Base-by-base conservation (phyloP, 768 basidiomycete species). In the Pleurotus salmoneostramineus region DNA sequence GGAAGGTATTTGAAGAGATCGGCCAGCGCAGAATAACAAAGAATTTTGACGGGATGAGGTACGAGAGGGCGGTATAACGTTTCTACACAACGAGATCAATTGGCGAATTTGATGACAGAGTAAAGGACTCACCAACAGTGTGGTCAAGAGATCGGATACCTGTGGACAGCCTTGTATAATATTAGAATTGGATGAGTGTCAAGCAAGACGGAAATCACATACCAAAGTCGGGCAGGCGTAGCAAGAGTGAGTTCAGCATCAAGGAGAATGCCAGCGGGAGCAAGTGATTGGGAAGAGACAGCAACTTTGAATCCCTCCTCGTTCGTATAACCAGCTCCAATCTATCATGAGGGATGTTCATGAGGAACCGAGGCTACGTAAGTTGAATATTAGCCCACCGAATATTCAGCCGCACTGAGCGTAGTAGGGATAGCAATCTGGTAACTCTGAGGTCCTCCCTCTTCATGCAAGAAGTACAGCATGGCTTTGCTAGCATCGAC, bases 391-490 rank as follows among this genome's bases (percentile, higher is more conserved):
- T n/a, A 48, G 65, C 79, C 56, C 59, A 87, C 88, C 36, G 79
- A 80, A 66, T 88, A 89, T 65, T 90, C 90, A 6, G 89, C 88
- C 1, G 89, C 89, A 63, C 88, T 90, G 36, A 93, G 73, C 4
- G 90, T 91, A 5, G 91, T 93, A 0, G 91, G 91, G 58, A 93
- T 85, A 12, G 91, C 87, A 51, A 93, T 89, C 62, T 91, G 89
- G 15, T 71, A 77, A 50, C 82, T 69, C 50, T 78, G 83, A 4
- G 71, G 70, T 0, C 80, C 82, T 1, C 82, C 83, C 59, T 85
- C 81, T 59, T 85, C 70, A 62, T 88, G 83, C 34, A 85, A 71
- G 51, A 81, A 77, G 67, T 84, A 86, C 6, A 87, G 66, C 32
- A 92, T 87, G 0, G 84, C 84, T 66, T 93, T 93, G 17, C 87